Conservation (phyloP, 306 rosid genomes). For the Albizia julibrissin region DNA sequence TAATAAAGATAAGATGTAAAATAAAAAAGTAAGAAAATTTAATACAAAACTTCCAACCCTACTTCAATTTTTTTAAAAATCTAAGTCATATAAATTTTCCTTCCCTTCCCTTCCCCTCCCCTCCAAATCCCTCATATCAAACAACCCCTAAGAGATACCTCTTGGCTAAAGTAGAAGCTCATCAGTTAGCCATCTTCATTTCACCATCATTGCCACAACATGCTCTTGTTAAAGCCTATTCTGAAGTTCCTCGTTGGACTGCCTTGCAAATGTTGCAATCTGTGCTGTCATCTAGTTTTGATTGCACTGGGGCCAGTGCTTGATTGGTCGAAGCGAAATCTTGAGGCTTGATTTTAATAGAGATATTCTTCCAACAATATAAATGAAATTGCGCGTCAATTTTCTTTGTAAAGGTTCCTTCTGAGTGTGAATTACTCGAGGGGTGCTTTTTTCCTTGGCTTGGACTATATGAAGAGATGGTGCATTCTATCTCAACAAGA, state of each 20-base stretch:
- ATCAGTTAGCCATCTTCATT: too few relatives aligned
- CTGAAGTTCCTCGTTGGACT: constrained; percentile 71
- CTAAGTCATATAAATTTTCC: too few relatives aligned
- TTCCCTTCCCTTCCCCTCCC: too few relatives aligned
- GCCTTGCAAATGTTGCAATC: constrained; percentile 75
- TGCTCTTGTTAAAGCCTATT: constrained; percentile 52
- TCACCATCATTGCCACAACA: constrained; percentile 67
- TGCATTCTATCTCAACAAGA: constrained; percentile 86
- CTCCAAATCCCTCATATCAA: too few relatives aligned
- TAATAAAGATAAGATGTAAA: too few relatives aligned
- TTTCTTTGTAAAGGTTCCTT: constrained; percentile 81
- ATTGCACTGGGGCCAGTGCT: constrained; percentile 61
- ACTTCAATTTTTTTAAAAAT: too few relatives aligned
- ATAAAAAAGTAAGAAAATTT: too few relatives aligned
- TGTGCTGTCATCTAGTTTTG: constrained; percentile 69
- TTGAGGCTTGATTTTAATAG: constrained; percentile 53
- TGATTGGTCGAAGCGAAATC: constrained; percentile 60
- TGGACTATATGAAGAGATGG: constrained; percentile 86
- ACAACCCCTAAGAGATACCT: too few relatives aligned
- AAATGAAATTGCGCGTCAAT: constrained; percentile 81
- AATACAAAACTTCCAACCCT: too few relatives aligned
- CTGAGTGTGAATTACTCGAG: constrained; percentile 72
- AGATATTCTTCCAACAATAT: constrained; percentile 61
- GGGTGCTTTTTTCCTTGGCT: constrained; percentile 76
- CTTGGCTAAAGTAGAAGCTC: too few relatives aligned